These are phyloP conservation scores for Pythium catenulatum DNA, from an alignment of 352 stramenopile species.

Conservation along the genomic window DNA sequence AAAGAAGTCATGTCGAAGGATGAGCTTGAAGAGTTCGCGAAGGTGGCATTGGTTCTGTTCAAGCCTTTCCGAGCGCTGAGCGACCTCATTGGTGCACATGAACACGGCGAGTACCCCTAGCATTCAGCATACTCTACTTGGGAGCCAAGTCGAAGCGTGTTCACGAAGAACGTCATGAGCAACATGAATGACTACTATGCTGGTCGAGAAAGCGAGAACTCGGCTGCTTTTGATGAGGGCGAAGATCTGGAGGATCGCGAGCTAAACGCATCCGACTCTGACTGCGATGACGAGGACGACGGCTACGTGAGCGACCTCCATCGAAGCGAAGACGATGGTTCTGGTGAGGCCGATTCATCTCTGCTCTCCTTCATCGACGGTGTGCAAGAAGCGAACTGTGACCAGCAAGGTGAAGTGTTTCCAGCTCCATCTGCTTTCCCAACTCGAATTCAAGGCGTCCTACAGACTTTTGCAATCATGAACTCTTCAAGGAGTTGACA, in stretches of 20 bases:
- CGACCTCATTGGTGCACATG: neutral
- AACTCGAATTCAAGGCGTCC: neutral
- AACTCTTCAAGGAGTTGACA: no score
- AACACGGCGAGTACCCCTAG: no score
- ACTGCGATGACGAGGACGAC: no score
- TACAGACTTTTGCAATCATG: neutral
- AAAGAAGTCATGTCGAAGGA: neutral
- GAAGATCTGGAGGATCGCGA: no score
- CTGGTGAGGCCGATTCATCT: no score
- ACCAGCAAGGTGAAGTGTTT: neutral
- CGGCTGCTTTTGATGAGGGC: no score
- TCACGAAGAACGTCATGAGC: neutral
- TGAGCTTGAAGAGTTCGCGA: neutral
- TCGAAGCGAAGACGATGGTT: no score
- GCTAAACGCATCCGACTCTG: no score
- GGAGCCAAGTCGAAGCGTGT: no score
- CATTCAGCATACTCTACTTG: no score
- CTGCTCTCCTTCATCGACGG: no score
- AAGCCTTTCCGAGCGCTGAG: neutral
- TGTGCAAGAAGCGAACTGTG: neutral
- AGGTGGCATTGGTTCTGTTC: conserved; percentile 4
- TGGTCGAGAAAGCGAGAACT: neutral
- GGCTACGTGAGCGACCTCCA: no score
- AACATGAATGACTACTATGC: conserved; percentile 49
- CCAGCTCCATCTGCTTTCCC: neutral